Base-by-base conservation (phyloP, 140 eudicot species). In the Cichorium intybus region DNA sequence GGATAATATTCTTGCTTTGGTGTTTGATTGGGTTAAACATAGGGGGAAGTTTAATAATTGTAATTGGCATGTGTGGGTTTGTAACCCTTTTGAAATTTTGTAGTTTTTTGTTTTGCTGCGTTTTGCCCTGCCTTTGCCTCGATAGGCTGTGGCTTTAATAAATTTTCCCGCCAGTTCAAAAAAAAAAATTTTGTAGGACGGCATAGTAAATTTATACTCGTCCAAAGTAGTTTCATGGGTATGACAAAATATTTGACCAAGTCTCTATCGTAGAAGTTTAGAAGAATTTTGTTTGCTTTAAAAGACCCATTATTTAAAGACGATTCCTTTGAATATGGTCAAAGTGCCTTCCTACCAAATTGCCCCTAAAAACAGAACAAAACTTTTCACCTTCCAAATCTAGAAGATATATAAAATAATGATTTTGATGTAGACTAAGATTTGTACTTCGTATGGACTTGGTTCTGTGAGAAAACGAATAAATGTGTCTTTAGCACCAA, bases 291-390 rank as follows among this genome's bases (percentile, higher is more conserved):
- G 61, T 56, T 56, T 68, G 60, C 58, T 55, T 27, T 29, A 57
- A 21, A 31, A 39, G 24, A 21, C 29, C 72, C 63, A 45, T 63
- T 53, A 43, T 63, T 55, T 56, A 55, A 64, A 63, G 59, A 45
- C 51, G 14, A 47, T 29, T 73, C 72, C 61, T 55, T 64, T 31
- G 46, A n/a, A 31, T 64, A 3, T 54, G 33, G 77, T 51, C 43
- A 60, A 22, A 29, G 53, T 66, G 51, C 29, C 59, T 68, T 68
- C 50, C 29, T 23, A 27, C 46, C 73, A 16, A 48, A 58, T 24
- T 33, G 65, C 66, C 73, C 51, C 47, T 65, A 43, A 28, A 72
- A 41, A 41, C 22, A 16, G 59, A 54, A 45, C 33, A 27, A 54
- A 20, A 71, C 62, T 59, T 61, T 35, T 26, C 29, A 20, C 48